These are phyloP conservation scores for Aspergillus quadricinctus DNA, from an alignment of 2,329 filamentous ascomycete species.

Conservation along the genomic window DNA sequence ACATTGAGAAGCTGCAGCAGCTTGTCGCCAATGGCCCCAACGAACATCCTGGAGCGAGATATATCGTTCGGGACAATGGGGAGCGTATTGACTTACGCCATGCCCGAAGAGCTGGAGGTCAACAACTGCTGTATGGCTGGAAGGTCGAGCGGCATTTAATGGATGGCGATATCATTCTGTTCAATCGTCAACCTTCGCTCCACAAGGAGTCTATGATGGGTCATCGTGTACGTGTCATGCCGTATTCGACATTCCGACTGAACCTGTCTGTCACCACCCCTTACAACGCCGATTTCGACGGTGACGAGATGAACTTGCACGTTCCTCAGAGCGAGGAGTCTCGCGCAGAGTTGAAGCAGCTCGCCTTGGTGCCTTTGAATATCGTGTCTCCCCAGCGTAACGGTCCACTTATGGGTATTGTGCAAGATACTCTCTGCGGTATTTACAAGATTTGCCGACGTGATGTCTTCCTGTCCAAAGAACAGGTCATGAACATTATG, in stretches of 20 bases:
- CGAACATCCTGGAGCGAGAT: conserved; percentile 92
- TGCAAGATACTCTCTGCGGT: conserved; percentile 94
- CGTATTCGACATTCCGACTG: conserved; percentile 95
- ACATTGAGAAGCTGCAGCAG: conserved; percentile 85
- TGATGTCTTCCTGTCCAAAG: conserved; percentile 84
- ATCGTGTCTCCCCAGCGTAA: conserved; percentile 98
- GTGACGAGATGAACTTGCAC: conserved; percentile 99
- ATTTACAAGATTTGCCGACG: conserved; percentile 94
- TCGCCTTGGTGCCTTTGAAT: conserved; percentile 97
- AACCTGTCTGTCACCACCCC: conserved; percentile 97
- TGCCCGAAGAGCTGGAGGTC: conserved; percentile 73
- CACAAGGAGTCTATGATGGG: conserved; percentile 99
- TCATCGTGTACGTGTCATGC: conserved; percentile 95
- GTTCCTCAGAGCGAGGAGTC: conserved; percentile 97
- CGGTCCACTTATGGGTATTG: conserved; percentile 97
- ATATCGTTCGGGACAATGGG: conserved; percentile 89
- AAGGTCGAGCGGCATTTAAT: conserved; percentile 97
- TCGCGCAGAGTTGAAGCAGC: conserved; percentile 84
- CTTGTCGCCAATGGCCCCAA: conserved; percentile 92
- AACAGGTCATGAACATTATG: conserved; percentile 93
- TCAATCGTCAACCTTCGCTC: conserved; percentile 97
- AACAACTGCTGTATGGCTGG: conserved; percentile 93
- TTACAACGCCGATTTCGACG: conserved; percentile 99
- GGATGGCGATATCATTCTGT: conserved; percentile 96
- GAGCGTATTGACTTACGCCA: conserved; percentile 93